Conservation (phyloP, 2,329 filamentous ascomycete species). For the Aaosphaeria pasadenensis region DNA sequence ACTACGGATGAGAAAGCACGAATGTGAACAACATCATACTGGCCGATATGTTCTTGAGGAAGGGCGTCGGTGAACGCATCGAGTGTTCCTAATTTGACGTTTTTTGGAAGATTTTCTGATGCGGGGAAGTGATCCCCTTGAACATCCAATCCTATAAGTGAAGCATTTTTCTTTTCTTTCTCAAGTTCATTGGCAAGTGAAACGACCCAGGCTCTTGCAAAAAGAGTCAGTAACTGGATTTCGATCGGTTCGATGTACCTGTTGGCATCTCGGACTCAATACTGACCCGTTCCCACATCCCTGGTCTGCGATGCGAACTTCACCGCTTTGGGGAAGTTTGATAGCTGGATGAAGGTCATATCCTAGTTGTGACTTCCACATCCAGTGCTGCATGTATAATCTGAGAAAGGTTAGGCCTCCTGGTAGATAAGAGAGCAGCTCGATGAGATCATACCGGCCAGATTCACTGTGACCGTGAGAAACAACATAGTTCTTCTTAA, state of each 20-base stretch:
- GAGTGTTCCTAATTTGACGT: slow-evolving; percentile 1
- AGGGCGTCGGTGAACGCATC: slow-evolving; percentile 4
- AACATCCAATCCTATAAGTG: slow-evolving; percentile 5
- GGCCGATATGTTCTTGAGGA: background rate
- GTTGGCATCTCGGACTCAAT: background rate
- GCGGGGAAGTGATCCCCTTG: slow-evolving; percentile 3
- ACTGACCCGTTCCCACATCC: slow-evolving; percentile 9
- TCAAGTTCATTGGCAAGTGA: slow-evolving; percentile 2
- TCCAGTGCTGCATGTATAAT: slow-evolving; percentile 7
- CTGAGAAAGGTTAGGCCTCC: background rate
- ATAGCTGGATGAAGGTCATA: slow-evolving; percentile 5
- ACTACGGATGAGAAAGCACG: slow-evolving; percentile 4
- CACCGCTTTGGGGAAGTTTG: slow-evolving; percentile 1
- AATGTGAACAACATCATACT: slow-evolving; percentile 9
- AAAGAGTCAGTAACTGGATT: background rate
- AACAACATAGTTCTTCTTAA: slow-evolving; percentile 3
- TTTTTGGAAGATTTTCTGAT: slow-evolving; percentile 1
- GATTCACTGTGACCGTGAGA: slow-evolving; percentile 4
- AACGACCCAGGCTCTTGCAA: slow-evolving; percentile 3
- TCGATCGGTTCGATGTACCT: too few species aligned
- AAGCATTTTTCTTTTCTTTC: background rate
- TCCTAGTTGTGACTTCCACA: slow-evolving; percentile 5
- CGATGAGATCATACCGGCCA: slow-evolving; percentile 1
- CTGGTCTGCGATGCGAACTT: slow-evolving; percentile 5
- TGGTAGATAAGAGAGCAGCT: background rate